Evolutionary conservation across 371 early-diverging fungal genomes (phyloP).

Genomic region (Choanephora cucurbitarum): DNA sequence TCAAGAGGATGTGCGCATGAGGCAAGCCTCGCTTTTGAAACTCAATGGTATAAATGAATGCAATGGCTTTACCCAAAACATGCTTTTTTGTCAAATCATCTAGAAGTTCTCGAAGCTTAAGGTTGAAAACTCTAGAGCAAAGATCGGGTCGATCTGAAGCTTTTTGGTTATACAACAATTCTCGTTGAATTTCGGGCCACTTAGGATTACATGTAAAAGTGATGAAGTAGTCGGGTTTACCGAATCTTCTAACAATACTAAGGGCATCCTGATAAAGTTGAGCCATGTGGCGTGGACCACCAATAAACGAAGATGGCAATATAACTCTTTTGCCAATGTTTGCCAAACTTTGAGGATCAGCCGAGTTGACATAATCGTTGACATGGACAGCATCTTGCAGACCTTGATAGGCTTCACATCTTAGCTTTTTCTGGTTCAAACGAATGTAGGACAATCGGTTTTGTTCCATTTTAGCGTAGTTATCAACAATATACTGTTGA

Average conservation of each 20-base stretch:
- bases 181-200: slow-evolving; percentile 30
- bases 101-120: slow-evolving; percentile 26
- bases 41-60: slow-evolving; percentile 18
- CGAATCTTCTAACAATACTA: slow-evolving; percentile 22
- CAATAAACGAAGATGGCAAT: slow-evolving; percentile 23
- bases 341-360: too few relatives aligned
- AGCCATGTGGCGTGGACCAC: slow-evolving; percentile 30
- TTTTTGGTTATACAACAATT: slow-evolving; percentile 11
- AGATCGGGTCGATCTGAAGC: slow-evolving; percentile 26
- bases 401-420: slow-evolving; percentile 2
- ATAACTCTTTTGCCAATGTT: neutral
- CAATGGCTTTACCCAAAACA: slow-evolving; percentile 16
- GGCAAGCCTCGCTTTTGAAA: slow-evolving; percentile 38
- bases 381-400: neutral
- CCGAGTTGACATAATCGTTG: neutral
- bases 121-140: slow-evolving; percentile 20
- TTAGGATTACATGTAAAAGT: slow-evolving; percentile 41
- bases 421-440: neutral
- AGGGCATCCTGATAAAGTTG: slow-evolving; percentile 37
- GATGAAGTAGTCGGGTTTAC: slow-evolving; percentile 34
- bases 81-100: slow-evolving; percentile 24
- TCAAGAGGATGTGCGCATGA: slow-evolving; percentile 7
- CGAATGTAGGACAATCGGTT: neutral
- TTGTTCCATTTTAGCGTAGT: slow-evolving; percentile 4
- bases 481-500: slow-evolving; percentile 10